Conservation (phyloP, 2,329 filamentous ascomycete genomes). For the Fusarium algeriense region DNA sequence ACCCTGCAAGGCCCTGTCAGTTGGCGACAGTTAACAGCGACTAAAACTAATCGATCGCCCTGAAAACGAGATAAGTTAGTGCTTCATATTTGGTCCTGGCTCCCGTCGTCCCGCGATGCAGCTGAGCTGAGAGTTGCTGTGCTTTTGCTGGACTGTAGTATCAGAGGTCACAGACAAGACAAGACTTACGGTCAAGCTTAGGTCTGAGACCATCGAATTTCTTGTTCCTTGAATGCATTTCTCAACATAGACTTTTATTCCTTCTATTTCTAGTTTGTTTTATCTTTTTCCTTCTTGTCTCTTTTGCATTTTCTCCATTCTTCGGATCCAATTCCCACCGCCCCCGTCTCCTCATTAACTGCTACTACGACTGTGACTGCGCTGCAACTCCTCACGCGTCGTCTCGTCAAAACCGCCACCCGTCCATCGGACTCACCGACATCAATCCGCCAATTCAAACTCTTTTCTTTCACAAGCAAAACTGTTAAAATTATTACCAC, state of each 20-base stretch:
- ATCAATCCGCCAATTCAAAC: conserved; percentile 12
- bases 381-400: conserved; percentile 33
- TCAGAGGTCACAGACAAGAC: background rate
- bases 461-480: conserved; percentile 16
- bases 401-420: conserved; percentile 38
- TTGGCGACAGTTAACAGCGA: conserved; percentile 12
- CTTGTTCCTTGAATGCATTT: conserved; percentile 21
- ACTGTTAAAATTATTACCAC: background rate
- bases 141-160: background rate
- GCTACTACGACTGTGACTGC: conserved; percentile 15
- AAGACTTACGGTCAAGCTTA: conserved; percentile 35
- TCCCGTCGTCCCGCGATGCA: background rate
- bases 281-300: background rate
- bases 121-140: conserved; percentile 4
- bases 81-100: conserved; percentile 11
- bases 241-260: conserved; percentile 22
- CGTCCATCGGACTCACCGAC: conserved; percentile 38
- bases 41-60: conserved; percentile 27
- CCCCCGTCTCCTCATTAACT: conserved; percentile 25
- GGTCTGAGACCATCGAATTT: conserved; percentile 16
- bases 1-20: conserved; percentile 12
- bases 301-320: conserved; percentile 19
- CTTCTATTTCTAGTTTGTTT: conserved; percentile 20
- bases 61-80: conserved; percentile 19
- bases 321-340: conserved; percentile 21